Evolutionary conservation across 371 early-diverging fungal genomes (phyloP).

Genomic region (Zopfochytrium polystomum): DNA sequence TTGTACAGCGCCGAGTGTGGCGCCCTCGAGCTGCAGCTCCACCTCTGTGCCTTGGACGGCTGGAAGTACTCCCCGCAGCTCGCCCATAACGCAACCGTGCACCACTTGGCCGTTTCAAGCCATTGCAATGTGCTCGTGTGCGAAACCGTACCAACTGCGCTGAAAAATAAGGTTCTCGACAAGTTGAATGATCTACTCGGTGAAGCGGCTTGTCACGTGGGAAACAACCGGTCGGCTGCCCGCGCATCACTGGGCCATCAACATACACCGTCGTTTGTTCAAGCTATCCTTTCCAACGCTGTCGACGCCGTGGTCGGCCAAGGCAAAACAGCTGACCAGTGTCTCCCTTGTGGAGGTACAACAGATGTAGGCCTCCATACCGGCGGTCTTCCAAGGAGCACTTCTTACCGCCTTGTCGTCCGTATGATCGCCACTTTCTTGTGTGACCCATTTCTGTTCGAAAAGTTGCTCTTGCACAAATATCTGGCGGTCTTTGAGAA

Average conservation of each 20-base stretch:
- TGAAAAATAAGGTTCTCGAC: background rate
- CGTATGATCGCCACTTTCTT: no score
- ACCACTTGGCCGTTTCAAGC: background rate
- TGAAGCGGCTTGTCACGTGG: background rate
- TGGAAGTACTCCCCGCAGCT: background rate
- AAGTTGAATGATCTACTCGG: background rate
- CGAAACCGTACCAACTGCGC: background rate
- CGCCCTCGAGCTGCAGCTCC: no score
- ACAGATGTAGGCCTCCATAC: constrained; percentile 15
- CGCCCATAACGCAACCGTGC: background rate
- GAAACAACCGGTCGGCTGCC: constrained; percentile 3
- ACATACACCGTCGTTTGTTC: constrained; percentile 9
- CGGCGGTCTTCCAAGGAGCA: background rate
- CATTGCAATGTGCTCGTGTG: no score
- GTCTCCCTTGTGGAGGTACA: constrained; percentile 2
- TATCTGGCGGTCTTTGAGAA: no score
- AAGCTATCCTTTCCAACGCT: background rate
- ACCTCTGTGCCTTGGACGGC: background rate
- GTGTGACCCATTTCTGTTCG: no score
- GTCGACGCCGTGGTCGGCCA: background rate
- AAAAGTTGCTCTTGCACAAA: no score
- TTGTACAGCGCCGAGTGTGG: no score
- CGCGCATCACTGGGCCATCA: constrained; percentile 3
- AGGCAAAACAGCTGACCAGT: background rate
- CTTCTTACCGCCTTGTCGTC: no score